Base-by-base conservation (phyloP, 78 protist species). In the Reticulomyxa filosa region DNA sequence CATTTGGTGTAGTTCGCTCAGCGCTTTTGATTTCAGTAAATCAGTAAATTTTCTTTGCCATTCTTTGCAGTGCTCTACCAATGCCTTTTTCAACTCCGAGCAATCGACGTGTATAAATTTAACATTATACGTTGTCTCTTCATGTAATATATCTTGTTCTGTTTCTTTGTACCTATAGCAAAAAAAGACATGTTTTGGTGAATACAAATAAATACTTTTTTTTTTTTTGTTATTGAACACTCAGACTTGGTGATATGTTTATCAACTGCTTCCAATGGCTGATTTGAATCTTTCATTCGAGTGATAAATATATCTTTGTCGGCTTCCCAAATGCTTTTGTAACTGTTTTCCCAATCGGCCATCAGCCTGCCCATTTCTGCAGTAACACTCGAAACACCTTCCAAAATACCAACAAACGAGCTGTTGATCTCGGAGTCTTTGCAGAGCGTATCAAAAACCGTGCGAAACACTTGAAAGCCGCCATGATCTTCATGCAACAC, bases 71-170 rank as follows among this genome's bases (percentile, higher is more conserved):
- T 71, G 87, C 1, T 20, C 25, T 3, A 57, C 3, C 38, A 80
- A 68, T 22, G 82, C 3, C 5, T 26, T 36, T 80, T 84, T 84
- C 52, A 84, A 69, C 37, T 70, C 71, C 8, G 38, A 0, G 65
- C 53, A 68, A 62, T 80, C 86, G 51, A 84, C 38, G 17, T 57
- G 61, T 39, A 84, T 27, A 74, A 81, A 84, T 38, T 4, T 2
- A n/a, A 75, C 37, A 34, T 57, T 35, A 11, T 50, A 26, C 32
- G 65, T 68, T 7, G 76, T 34, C 34, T 83, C 88, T 26, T 51
- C 66, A 13, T 32, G 35, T 6, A 37, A 33, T 23, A 80, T 66
- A 46, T 32, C 36, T 2, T 4, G 8, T 50, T 51, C 61, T 36
- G 52, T 33, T 35, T 78, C 74, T 25, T 69, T 33, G 67, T 69